A percentile compares a stretch with the other conserved stretches of the same genome.
phyloP scores from a whole-genome alignment of 1,284 basidiomycete genomes.

The Malassezia slooffiae region DNA sequence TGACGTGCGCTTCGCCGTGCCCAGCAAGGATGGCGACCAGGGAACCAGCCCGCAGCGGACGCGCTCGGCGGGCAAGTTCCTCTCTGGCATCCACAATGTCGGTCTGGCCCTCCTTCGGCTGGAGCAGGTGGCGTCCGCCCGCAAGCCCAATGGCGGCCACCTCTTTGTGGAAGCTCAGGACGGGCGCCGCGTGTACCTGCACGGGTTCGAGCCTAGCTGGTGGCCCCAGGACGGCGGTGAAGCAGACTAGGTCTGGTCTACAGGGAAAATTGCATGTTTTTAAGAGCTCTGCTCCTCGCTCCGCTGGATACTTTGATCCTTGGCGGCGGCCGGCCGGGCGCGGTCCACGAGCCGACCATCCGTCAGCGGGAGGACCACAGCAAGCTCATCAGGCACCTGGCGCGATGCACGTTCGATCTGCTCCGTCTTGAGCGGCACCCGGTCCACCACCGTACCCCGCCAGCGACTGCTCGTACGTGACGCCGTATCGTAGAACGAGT shows the following conservation, averaged over 20 bases:
- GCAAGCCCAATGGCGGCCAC: too few species aligned
- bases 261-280: too few species aligned
- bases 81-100: conserved; percentile 29
- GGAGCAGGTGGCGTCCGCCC: conserved; percentile 25
- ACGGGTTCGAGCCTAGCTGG: not conserved
- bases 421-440: conserved; percentile 9
- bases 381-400: conserved; percentile 15
- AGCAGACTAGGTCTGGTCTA: too few species aligned
- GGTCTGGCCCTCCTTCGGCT: conserved; percentile 30
- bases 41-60: not conserved
- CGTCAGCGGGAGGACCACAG: conserved; percentile 26
- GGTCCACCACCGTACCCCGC: too few species aligned
- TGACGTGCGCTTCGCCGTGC: conserved; percentile 19
- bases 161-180: not conserved
- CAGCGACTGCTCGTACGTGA: too few species aligned
- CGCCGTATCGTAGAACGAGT: conserved; percentile 26
- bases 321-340: conserved; percentile 10
- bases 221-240: not conserved
- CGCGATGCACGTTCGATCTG: conserved; percentile 14
- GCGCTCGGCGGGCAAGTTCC: conserved; percentile 34
- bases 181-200: not conserved
- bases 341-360: conserved; percentile 32
- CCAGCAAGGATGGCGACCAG: not conserved
- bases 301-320: too few species aligned
- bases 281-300: too few species aligned